Base-by-base conservation (phyloP, 2,329 filamentous ascomycete genomes). In the Talaromyces islandicus region DNA sequence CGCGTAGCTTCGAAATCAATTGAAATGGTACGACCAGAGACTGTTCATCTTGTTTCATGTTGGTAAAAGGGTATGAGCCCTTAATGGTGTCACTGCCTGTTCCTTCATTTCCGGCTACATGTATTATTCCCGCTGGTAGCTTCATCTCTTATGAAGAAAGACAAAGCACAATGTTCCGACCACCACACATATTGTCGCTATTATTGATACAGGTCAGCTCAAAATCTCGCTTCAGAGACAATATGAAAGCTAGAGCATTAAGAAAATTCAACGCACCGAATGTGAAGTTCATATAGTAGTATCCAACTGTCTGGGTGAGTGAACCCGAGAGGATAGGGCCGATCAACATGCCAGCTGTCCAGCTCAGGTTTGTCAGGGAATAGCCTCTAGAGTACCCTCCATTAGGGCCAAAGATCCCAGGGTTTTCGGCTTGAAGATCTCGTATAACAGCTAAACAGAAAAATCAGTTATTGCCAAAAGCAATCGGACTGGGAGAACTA, bases 361-460 rank as follows among this genome's bases (percentile, higher is more conserved):
- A 60, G 55, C 59, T 60, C 14, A 60, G 17, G 4, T 60, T 60
- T 21, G 59, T 60, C 9, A 60, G 48, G 0, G 59, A 57, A 48
- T 60, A 60, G 10, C 46, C 59, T 57, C 59, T 48, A 48, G 59
- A 60, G 30, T 54, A 60, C 2, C 59, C 59, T 7, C 59, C 59
- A n/a, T 60, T 60, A 4, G 54, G 48, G 10, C 59, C 59, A 27
- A 60, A 60, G n/a, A 60, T 57, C 12, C 50, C 59, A 3, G 54
- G 54, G 7, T 54, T 54, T n/a, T 56, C 27, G 7, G 19, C 52
- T 29, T 60, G 59, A 7, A 57, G 43, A n/a, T 60, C 59, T 48
- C 54, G 43, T 25, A 60, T 54, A 7, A 57, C 59, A 32, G 48
- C 59, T 60, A 29, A 46, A 21, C 4, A 7, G 46, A 4, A 6